Percentiles rank a stretch among this genome's conserved stretches.
phyloP scores from a whole-genome alignment of 768 basidiomycete species.

The Cytidiella melzeri region DNA sequence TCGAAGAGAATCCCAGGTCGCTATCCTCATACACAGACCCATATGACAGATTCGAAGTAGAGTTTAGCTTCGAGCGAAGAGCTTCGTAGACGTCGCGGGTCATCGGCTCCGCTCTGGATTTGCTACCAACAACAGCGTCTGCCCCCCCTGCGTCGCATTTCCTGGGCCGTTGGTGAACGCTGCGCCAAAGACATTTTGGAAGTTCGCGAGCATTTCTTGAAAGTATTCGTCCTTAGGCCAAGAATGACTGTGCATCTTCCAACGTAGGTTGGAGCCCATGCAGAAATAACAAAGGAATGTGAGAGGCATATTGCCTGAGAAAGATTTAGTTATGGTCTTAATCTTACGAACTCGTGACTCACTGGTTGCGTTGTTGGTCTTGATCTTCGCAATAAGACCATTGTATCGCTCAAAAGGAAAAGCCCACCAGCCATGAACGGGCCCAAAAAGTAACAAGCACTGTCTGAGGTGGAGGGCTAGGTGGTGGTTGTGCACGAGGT shows the following conservation, averaged over 20 bases:
- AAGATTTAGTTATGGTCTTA: background rate
- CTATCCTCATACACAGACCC: background rate
- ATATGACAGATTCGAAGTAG: background rate
- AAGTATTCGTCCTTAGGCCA: background rate
- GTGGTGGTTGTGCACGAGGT: conserved; percentile 34
- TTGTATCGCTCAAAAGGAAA: conserved; percentile 28
- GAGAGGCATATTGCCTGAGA: background rate
- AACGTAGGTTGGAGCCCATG: background rate
- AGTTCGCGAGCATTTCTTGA: background rate
- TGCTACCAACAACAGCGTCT: background rate
- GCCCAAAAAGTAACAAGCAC: conserved; percentile 18
- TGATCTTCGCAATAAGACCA: conserved; percentile 17
- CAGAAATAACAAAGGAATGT: conserved; percentile 2
- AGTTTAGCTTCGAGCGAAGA: background rate
- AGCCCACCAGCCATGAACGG: conserved; percentile 15
- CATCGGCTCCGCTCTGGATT: background rate
- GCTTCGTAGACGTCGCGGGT: background rate
- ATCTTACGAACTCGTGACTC: background rate
- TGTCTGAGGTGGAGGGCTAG: conserved; percentile 31
- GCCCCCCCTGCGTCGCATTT: background rate
- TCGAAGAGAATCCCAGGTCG: background rate
- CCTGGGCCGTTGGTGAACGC: background rate
- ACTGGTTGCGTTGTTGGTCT: conserved; percentile 22
- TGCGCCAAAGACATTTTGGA: background rate
- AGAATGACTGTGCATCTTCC: background rate